Evolutionary conservation across 148 eudicot genomes (phyloP).

Genomic region (Chenopodium formosanum): DNA sequence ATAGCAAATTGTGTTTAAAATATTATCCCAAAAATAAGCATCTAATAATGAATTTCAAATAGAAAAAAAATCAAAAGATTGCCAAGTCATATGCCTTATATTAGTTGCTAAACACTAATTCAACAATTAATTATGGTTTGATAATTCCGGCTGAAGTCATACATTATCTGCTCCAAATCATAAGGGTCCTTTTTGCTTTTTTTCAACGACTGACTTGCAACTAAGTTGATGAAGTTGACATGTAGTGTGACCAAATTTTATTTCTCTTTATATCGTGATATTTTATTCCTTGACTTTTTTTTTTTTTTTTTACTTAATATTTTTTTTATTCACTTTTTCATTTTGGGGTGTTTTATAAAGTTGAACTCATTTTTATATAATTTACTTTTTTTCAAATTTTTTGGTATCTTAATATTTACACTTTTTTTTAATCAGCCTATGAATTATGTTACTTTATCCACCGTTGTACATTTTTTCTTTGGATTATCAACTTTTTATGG

Average conservation of each 20-base stretch:
- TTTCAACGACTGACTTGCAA: constrained; percentile 21
- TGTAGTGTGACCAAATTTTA: constrained; percentile 12
- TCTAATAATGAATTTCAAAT: neutral
- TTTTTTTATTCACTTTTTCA: too few species aligned
- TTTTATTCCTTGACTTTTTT: neutral
- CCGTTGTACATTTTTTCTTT: too few species aligned
- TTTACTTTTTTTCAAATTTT: too few species aligned
- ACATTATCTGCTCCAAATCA: constrained; percentile 29
- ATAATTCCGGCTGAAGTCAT: constrained; percentile 23
- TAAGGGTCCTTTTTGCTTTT: constrained; percentile 8
- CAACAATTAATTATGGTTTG: constrained; percentile 22
- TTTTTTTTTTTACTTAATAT: too few species aligned
- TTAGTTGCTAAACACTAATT: constrained; percentile 14
- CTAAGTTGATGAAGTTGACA: constrained; percentile 24
- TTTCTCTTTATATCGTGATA: neutral
- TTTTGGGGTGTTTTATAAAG: too few species aligned
- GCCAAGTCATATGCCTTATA: constrained; percentile 26
- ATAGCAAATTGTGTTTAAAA: constrained; percentile 9
- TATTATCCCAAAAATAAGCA: neutral
- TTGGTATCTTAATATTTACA: too few species aligned
- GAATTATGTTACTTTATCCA: too few species aligned
- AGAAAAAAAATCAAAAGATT: neutral
- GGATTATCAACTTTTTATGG: too few species aligned
- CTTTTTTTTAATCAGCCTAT: too few species aligned
- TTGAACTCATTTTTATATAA: too few species aligned